A percentile compares a stretch with the other conserved stretches of the same genome.
Evolutionary conservation across 2,329 filamentous ascomycete species (phyloP).

Genomic region (Aspergillus melleus): DNA sequence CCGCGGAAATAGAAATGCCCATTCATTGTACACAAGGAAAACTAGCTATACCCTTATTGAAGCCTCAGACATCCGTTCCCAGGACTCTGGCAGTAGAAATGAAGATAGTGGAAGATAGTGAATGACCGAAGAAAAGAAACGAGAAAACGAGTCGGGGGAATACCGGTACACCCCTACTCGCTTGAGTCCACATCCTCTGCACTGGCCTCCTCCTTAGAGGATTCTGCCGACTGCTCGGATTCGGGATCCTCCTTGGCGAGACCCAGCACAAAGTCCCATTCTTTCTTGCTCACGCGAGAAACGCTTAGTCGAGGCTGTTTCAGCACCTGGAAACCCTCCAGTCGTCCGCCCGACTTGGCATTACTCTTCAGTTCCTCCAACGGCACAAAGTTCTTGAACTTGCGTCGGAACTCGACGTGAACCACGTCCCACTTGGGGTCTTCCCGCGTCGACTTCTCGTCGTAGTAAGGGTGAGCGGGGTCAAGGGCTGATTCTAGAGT

Average conservation of each 20-base stretch:
- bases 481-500: slow-evolving; percentile 67
- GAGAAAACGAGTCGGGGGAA: not conserved
- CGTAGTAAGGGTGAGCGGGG: slow-evolving; percentile 75
- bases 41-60: slow-evolving; percentile 4
- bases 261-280: slow-evolving; percentile 52
- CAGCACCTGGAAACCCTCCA: slow-evolving; percentile 79
- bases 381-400: slow-evolving; percentile 70
- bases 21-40: slow-evolving; percentile 21
- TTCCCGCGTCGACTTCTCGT: slow-evolving; percentile 68
- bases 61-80: not conserved
- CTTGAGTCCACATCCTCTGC: slow-evolving; percentile 15
- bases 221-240: slow-evolving; percentile 4
- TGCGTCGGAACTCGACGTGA: slow-evolving; percentile 81
- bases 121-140: not conserved
- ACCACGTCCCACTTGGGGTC: slow-evolving; percentile 85
- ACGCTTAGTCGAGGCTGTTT: slow-evolving; percentile 83
- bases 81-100: not conserved
- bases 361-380: slow-evolving; percentile 71
- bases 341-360: slow-evolving; percentile 54
- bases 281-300: slow-evolving; percentile 45
- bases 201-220: slow-evolving; percentile 8
- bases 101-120: not conserved
- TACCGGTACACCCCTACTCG: slow-evolving; percentile 10
- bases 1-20: slow-evolving; percentile 2
- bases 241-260: slow-evolving; percentile 38